These are phyloP conservation scores for Soucietia sequanensis DNA, from an alignment of 805 yeast genomes.

Conservation along the genomic window DNA sequence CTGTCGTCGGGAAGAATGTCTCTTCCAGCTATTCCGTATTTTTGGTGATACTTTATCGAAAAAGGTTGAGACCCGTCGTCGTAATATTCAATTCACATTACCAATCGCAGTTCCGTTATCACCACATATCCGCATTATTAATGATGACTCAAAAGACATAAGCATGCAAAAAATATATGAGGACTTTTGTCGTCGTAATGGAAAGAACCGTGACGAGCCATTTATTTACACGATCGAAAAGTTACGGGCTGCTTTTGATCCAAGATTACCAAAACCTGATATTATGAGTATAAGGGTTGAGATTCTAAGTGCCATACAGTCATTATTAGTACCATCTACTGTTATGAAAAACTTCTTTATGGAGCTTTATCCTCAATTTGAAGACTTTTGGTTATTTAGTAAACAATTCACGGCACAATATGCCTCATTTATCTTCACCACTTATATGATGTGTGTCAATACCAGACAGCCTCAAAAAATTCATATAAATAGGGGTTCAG, in stretches of 20 bases:
- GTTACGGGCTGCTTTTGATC: conserved; percentile 89
- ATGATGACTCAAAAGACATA: conserved; percentile 74
- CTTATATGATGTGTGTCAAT: conserved; percentile 92
- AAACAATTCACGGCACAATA: conserved; percentile 93
- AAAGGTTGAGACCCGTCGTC: conserved; percentile 83
- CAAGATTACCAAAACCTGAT: conserved; percentile 91
- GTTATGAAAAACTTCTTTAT: conserved; percentile 78
- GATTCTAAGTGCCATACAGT: conserved; percentile 85
- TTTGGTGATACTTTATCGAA: conserved; percentile 77
- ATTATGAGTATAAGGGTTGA: conserved; percentile 85
- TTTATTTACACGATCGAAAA: conserved; percentile 82
- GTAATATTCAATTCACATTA: conserved; percentile 79
- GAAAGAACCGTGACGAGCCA: conserved; percentile 84
- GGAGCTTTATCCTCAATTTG: conserved; percentile 69
- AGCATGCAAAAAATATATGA: conserved; percentile 86
- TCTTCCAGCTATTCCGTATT: conserved; percentile 86
- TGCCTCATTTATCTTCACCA: conserved; percentile 88
- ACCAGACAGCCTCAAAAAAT: conserved; percentile 93
- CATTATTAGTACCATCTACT: conserved; percentile 80
- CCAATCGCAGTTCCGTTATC: conserved; percentile 93
- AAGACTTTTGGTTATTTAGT: conserved; percentile 96
- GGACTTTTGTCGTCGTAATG: conserved; percentile 70
- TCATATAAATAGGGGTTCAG: conserved; percentile 75
- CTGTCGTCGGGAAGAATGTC: conserved; percentile 92
- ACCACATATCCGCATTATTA: conserved; percentile 88